phyloP scores from a whole-genome alignment of 805 yeast species.

The Yarrowia deformans region DNA sequence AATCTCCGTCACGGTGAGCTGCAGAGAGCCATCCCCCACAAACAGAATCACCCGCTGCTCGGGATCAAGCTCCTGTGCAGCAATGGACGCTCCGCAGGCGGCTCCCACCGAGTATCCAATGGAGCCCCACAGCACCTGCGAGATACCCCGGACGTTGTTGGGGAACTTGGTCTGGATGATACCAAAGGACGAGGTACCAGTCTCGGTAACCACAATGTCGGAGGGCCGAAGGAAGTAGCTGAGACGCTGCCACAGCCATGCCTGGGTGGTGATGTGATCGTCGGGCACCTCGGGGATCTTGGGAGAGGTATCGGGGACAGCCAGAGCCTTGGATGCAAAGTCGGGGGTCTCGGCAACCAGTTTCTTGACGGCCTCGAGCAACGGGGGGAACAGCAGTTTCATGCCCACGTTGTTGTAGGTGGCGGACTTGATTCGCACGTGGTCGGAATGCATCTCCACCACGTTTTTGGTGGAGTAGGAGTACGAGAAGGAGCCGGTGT shows the following conservation, averaged over 20 bases:
- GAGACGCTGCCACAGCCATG: constrained; percentile 61
- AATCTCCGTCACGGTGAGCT: constrained; percentile 69
- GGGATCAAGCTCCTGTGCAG: constrained; percentile 58
- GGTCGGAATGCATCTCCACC: constrained; percentile 64
- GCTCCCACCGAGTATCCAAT: constrained; percentile 73
- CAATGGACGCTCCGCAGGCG: constrained; percentile 66
- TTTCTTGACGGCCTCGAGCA: constrained; percentile 41
- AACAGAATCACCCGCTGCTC: constrained; percentile 62
- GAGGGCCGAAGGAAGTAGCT: constrained; percentile 61
- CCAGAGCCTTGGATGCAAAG: constrained; percentile 53
- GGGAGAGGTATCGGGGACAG: constrained; percentile 64
- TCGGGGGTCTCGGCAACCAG: constrained; percentile 41
- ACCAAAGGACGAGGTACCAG: constrained; percentile 72
- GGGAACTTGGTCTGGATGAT: constrained; percentile 65
- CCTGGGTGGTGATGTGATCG: constrained; percentile 51
- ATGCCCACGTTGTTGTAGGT: constrained; percentile 62
- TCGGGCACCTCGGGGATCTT: constrained; percentile 62
- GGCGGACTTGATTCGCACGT: constrained; percentile 60
- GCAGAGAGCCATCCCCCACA: constrained; percentile 75
- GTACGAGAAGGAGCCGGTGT: constrained; percentile 80
- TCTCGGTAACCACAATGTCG: constrained; percentile 66
- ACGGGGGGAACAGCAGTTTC: constrained; percentile 54
- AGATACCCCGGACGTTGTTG: constrained; percentile 58
- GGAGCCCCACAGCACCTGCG: constrained; percentile 72
- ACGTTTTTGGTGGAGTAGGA: constrained; percentile 61